These are phyloP conservation scores for Bipolaris bicolor DNA, from an alignment of 2,329 filamentous ascomycete genomes.

Conservation along the genomic window DNA sequence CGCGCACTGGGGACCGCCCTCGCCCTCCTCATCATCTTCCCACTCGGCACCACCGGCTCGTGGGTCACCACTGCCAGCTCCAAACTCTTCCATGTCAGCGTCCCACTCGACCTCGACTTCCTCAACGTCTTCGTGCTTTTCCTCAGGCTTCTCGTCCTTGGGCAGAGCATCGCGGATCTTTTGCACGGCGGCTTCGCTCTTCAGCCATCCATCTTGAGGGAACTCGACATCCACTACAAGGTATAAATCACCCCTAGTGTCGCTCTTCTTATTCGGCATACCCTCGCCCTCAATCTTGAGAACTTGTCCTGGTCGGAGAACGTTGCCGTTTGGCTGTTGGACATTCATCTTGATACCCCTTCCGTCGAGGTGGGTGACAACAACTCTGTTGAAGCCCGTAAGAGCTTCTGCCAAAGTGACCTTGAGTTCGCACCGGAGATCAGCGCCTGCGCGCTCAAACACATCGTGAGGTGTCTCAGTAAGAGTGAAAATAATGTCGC, in stretches of 20 bases:
- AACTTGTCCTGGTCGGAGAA: slow-evolving; percentile 82
- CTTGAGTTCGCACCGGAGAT: slow-evolving; percentile 81
- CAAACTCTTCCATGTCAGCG: slow-evolving; percentile 83
- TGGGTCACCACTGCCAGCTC: slow-evolving; percentile 72
- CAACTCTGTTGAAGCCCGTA: slow-evolving; percentile 86
- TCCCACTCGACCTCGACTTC: slow-evolving; percentile 88
- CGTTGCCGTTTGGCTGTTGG: slow-evolving; percentile 71
- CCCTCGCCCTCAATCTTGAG: slow-evolving; percentile 88
- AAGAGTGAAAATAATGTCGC: slow-evolving; percentile 90
- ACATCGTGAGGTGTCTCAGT: slow-evolving; percentile 79
- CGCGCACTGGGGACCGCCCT: slow-evolving; percentile 71
- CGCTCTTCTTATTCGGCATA: slow-evolving; percentile 90
- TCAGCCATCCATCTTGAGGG: slow-evolving; percentile 83
- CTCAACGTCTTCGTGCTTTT: slow-evolving; percentile 74
- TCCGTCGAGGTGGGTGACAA: slow-evolving; percentile 91
- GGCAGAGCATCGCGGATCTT: slow-evolving; percentile 79
- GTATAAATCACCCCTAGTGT: slow-evolving; percentile 85
- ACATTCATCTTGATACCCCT: slow-evolving; percentile 84
- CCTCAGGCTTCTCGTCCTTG: slow-evolving; percentile 57
- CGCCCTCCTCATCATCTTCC: slow-evolving; percentile 69
- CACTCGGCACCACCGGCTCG: slow-evolving; percentile 71
- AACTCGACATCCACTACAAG: slow-evolving; percentile 85
- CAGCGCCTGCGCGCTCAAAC: slow-evolving; percentile 83
- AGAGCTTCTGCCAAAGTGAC: slow-evolving; percentile 84
- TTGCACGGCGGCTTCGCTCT: slow-evolving; percentile 70